phyloP scores from a whole-genome alignment of 2,329 filamentous ascomycete species.

The Monosporascus sp. region DNA sequence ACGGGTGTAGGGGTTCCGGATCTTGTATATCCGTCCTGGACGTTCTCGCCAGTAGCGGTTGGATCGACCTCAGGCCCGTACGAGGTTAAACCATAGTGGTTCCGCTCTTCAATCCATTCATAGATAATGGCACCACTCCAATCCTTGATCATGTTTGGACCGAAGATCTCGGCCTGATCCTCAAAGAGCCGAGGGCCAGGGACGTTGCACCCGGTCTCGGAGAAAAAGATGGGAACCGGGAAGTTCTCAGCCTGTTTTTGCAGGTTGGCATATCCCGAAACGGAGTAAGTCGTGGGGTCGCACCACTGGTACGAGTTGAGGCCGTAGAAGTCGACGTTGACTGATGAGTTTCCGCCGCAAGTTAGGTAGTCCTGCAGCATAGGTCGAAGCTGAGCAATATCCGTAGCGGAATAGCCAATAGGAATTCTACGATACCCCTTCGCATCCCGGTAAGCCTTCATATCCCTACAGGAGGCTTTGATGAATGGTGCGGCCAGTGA shows the following conservation, averaged over 20 bases:
- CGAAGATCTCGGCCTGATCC: slow-evolving; percentile 74
- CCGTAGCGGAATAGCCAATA: slow-evolving; percentile 81
- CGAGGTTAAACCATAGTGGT: slow-evolving; percentile 74
- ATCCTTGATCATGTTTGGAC: slow-evolving; percentile 61
- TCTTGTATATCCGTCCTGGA: slow-evolving; percentile 62
- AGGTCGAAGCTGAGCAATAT: slow-evolving; percentile 64
- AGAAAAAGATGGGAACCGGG: slow-evolving; percentile 84
- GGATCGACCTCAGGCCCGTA: slow-evolving; percentile 60
- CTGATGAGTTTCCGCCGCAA: slow-evolving; percentile 63
- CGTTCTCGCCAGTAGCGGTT: slow-evolving; percentile 45
- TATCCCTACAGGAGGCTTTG: slow-evolving; percentile 73
- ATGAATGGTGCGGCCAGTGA: slow-evolving; percentile 70
- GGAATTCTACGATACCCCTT: slow-evolving; percentile 78
- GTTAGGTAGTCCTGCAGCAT: slow-evolving; percentile 68
- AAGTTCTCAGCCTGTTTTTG: slow-evolving; percentile 63
- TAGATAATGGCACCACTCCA: slow-evolving; percentile 79
- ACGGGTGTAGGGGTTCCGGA: slow-evolving; percentile 69
- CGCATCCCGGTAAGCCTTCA: slow-evolving; percentile 72
- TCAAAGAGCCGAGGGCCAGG: slow-evolving; percentile 56
- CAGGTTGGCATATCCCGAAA: slow-evolving; percentile 65
- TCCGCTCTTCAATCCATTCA: slow-evolving; percentile 83
- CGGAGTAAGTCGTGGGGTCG: slow-evolving; percentile 50
- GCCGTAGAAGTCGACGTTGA: slow-evolving; percentile 76
- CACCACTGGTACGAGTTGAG: slow-evolving; percentile 86
- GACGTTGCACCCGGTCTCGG: slow-evolving; percentile 78